Evolutionary conservation across 23 red algal genomes (phyloP).

Genomic region (Agarophyton chilense): DNA sequence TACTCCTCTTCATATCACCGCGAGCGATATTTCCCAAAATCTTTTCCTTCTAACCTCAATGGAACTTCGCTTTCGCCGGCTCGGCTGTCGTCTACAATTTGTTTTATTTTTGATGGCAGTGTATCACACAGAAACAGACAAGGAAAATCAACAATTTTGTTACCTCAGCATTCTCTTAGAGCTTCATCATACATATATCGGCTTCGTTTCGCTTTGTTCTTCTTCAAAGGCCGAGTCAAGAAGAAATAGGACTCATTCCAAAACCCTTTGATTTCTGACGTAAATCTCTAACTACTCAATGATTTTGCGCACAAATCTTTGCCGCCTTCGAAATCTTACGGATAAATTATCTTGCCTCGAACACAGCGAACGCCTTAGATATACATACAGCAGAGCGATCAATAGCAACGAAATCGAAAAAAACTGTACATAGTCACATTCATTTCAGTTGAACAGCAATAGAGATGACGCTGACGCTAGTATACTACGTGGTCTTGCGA

Average conservation of each 20-base stretch:
- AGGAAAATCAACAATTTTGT: conserved; percentile 83
- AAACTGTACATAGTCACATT: conserved; percentile 19
- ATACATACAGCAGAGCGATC: neutral
- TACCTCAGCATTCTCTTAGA: conserved; percentile 59
- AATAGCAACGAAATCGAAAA: neutral
- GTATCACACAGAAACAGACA: conserved; percentile 93
- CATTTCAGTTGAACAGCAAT: neutral
- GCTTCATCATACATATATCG: neutral
- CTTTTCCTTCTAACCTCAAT: no score
- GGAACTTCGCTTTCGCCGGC: no score
- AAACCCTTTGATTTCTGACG: conserved; percentile 10
- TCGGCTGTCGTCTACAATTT: neutral
- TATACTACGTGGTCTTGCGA: neutral
- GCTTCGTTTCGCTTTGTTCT: conserved; percentile 13
- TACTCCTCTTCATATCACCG: neutral
- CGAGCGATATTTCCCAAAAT: no score
- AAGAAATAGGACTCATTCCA: neutral
- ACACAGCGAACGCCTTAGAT: neutral
- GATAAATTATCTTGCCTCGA: neutral
- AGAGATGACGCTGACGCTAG: neutral
- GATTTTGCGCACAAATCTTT: neutral
- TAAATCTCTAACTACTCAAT: conserved; percentile 36
- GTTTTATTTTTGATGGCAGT: conserved; percentile 39
- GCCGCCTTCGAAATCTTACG: neutral
- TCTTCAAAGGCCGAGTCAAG: neutral